Evolutionary conservation across 306 rosid genomes (phyloP).

Genomic region (Purshia tridentata): DNA sequence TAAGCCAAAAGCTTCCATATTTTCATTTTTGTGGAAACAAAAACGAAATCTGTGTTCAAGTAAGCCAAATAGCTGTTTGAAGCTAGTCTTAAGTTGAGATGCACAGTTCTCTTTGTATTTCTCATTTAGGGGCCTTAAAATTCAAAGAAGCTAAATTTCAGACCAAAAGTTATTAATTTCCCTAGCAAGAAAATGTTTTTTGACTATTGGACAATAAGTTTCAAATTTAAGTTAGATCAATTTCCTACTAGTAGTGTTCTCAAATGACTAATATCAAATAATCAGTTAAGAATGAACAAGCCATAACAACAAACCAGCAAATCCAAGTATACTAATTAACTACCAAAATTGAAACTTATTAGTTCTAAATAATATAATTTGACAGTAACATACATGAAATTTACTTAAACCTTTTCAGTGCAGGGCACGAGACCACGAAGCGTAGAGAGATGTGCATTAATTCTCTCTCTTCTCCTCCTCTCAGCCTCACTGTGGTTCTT

Average conservation of each 20-base stretch:
- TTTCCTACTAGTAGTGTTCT: background rate
- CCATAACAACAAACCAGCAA: background rate
- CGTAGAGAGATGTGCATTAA: constrained; percentile 73
- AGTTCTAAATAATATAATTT: background rate
- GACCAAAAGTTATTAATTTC: background rate
- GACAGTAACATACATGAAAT: background rate
- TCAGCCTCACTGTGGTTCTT: constrained; percentile 88
- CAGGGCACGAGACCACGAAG: constrained; percentile 69
- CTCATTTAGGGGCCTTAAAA: background rate
- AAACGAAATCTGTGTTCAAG: background rate
- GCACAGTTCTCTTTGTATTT: background rate
- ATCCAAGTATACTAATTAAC: background rate
- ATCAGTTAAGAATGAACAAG: background rate
- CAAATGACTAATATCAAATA: background rate
- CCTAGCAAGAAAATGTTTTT: background rate
- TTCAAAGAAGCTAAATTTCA: background rate
- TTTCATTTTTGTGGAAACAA: background rate
- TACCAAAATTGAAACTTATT: background rate
- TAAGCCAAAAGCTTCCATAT: background rate
- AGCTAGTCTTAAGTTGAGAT: background rate
- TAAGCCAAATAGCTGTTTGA: background rate
- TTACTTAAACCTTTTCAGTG: constrained; percentile 49
- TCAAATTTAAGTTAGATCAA: background rate
- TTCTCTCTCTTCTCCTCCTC: constrained; percentile 87
- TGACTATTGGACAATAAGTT: background rate